phyloP scores from a whole-genome alignment of 2,329 filamentous ascomycete species.

The Beauveria rudraprayagi region DNA sequence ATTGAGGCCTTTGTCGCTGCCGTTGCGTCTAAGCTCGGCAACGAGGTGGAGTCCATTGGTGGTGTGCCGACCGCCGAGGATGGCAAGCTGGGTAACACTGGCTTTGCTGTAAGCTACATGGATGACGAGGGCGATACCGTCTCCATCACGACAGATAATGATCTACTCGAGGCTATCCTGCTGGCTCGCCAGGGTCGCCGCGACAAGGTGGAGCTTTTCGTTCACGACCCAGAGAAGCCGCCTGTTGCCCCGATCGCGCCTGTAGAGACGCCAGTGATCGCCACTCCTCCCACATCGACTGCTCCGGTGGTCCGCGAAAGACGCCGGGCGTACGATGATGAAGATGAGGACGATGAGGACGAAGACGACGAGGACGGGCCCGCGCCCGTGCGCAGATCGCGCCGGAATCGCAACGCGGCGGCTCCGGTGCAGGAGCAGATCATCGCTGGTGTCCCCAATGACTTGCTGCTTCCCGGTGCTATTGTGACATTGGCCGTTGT shows the following conservation, averaged over 20 bases:
- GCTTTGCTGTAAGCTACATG: slow-evolving; percentile 89
- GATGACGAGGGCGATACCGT: slow-evolving; percentile 97
- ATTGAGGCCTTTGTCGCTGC: slow-evolving; percentile 69
- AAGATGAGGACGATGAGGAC: slow-evolving; percentile 47
- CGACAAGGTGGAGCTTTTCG: slow-evolving; percentile 95
- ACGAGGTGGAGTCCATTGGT: slow-evolving; percentile 75
- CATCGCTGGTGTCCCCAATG: slow-evolving; percentile 87
- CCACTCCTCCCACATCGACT: slow-evolving; percentile 42
- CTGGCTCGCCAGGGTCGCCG: slow-evolving; percentile 68
- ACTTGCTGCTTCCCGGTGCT: slow-evolving; percentile 83
- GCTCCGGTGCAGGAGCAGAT: slow-evolving; percentile 60
- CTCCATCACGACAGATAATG: slow-evolving; percentile 91
- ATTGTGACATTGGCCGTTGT: slow-evolving; percentile 93
- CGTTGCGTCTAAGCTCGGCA: slow-evolving; percentile 77
- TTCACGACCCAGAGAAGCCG: slow-evolving; percentile 88
- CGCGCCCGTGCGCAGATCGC: slow-evolving; percentile 27
- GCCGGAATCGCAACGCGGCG: slow-evolving; percentile 30
- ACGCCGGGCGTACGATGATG: slow-evolving; percentile 38
- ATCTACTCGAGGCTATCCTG: slow-evolving; percentile 81
- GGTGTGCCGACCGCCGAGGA: slow-evolving; percentile 72
- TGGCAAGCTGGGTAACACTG: slow-evolving; percentile 65
- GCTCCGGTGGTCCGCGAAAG: slow-evolving; percentile 42
- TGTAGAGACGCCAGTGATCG: slow-evolving; percentile 30
- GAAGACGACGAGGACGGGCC: slow-evolving; percentile 30
- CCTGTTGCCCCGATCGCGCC: slow-evolving; percentile 58